Percentiles rank a stretch among this genome's conserved stretches.
phyloP scores from a whole-genome alignment of 2,329 filamentous ascomycete genomes.

The Sclerotinia trifoliorum region DNA sequence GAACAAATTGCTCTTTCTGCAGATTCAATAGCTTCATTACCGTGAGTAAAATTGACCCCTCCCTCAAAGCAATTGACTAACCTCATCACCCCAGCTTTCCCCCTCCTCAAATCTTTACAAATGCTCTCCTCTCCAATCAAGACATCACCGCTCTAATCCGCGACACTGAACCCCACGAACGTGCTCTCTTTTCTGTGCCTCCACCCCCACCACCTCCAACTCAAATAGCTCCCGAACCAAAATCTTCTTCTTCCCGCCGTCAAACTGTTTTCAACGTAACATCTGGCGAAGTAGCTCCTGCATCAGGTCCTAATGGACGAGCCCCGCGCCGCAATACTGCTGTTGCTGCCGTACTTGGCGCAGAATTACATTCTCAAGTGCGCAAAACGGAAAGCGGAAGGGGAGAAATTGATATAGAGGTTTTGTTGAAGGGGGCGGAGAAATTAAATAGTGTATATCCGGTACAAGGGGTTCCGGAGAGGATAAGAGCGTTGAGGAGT shows the following conservation, averaged over 20 bases:
- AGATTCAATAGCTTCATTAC: slow-evolving; percentile 70
- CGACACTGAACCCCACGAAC: slow-evolving; percentile 91
- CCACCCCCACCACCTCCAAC: slow-evolving; percentile 49
- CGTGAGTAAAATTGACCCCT: slow-evolving; percentile 50
- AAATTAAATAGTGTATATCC: slow-evolving; percentile 88
- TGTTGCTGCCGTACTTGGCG: slow-evolving; percentile 84
- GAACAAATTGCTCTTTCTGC: slow-evolving; percentile 78
- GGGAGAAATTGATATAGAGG: slow-evolving; percentile 81
- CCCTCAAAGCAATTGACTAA: slow-evolving; percentile 11
- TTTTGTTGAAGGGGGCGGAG: slow-evolving; percentile 81
- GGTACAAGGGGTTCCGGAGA: slow-evolving; percentile 72
- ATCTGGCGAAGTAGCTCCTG: slow-evolving; percentile 56
- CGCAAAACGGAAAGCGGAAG: slow-evolving; percentile 51
- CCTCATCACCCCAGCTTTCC: slow-evolving; percentile 63
- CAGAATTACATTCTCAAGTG: slow-evolving; percentile 81
- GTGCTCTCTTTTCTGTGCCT: slow-evolving; percentile 90
- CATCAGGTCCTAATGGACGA: slow-evolving; percentile 48
- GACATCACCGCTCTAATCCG: slow-evolving; percentile 95
- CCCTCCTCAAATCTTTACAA: slow-evolving; percentile 90
- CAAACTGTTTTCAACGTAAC: slow-evolving; percentile 67
- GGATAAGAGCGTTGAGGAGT: slow-evolving; percentile 69
- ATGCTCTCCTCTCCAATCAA: slow-evolving; percentile 80
- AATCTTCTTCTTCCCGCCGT: slow-evolving; percentile 45
- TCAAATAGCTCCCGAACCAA: slow-evolving; percentile 47
- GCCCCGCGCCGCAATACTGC: slow-evolving; percentile 72